Conservation (phyloP, 768 basidiomycete genomes). For the Naematelia aurantialba region DNA sequence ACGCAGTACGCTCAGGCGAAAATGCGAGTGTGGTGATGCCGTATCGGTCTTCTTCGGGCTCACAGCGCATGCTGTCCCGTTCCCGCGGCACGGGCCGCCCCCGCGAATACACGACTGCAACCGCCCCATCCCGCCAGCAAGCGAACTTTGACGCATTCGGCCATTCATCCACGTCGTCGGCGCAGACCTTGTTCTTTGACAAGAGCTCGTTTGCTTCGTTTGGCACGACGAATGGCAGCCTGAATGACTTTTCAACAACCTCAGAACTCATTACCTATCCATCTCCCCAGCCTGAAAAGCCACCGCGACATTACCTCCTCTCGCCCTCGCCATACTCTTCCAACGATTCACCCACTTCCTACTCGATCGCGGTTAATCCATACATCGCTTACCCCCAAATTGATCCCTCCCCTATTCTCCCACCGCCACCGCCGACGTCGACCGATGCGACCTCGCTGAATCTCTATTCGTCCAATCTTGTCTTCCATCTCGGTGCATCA, state of each 20-base stretch:
- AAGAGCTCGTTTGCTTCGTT: constrained; percentile 5
- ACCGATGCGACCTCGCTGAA: background rate
- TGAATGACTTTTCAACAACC: background rate
- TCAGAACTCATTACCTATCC: constrained; percentile 3
- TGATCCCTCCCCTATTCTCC: background rate
- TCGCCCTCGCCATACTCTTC: constrained; percentile 7
- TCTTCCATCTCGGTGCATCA: constrained; percentile 72
- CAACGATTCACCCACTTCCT: constrained; percentile 4
- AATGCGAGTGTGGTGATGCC: constrained; percentile 6
- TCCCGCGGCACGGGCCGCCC: background rate
- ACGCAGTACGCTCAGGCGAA: constrained; percentile 5
- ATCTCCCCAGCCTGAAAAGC: constrained; percentile 4
- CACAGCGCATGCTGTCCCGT: background rate
- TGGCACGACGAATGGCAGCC: background rate
- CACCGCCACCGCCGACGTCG: background rate
- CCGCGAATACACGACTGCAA: constrained; percentile 5
- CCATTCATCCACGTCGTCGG: background rate
- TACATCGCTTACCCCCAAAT: constrained; percentile 7
- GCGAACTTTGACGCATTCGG: background rate
- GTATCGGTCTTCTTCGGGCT: constrained; percentile 5
- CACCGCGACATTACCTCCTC: background rate
- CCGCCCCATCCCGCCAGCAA: constrained; percentile 1
- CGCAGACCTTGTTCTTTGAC: background rate
- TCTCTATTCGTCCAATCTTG: constrained; percentile 23
- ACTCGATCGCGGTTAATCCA: constrained; percentile 9